phyloP scores from a whole-genome alignment of 306 rosid genomes.

The Quercus alba region DNA sequence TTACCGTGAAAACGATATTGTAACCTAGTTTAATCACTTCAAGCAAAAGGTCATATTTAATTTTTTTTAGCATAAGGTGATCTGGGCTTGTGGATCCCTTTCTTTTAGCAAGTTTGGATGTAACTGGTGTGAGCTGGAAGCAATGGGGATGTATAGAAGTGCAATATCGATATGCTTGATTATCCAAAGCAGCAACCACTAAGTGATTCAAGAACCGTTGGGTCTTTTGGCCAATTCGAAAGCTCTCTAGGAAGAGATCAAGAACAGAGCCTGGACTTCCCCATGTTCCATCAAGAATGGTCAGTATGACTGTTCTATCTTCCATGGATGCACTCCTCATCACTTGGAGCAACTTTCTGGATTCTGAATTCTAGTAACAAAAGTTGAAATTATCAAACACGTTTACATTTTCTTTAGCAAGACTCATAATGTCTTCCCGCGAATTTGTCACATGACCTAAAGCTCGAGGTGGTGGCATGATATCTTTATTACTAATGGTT shows the following conservation, averaged over 20 bases:
- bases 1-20: slow-evolving; percentile 51
- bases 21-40: slow-evolving; percentile 45
- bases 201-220: slow-evolving; percentile 44
- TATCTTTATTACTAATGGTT: no score
- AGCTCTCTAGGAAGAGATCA: slow-evolving; percentile 50
- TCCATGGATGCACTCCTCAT: slow-evolving; percentile 39
- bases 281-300: slow-evolving; percentile 48
- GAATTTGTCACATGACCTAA: no score
- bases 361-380: slow-evolving; percentile 15
- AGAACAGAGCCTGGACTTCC: slow-evolving; percentile 52
- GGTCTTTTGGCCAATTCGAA: slow-evolving; percentile 42
- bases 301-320: slow-evolving; percentile 45
- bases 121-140: slow-evolving; percentile 35
- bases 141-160: slow-evolving; percentile 44
- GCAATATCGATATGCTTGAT: slow-evolving; percentile 39
- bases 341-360: slow-evolving; percentile 25
- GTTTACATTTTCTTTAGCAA: no score
- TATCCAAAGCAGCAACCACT: slow-evolving; percentile 39
- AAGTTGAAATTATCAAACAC: no score
- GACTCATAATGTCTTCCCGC: no score
- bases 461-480: no score
- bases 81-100: neutral
- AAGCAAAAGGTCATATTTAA: slow-evolving; percentile 29
- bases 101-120: slow-evolving; percentile 16
- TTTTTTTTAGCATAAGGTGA: slow-evolving; percentile 18